These are phyloP conservation scores for Volvox reticuliferus DNA, from an alignment of 139 green algal genomes.

Conservation along the genomic window DNA sequence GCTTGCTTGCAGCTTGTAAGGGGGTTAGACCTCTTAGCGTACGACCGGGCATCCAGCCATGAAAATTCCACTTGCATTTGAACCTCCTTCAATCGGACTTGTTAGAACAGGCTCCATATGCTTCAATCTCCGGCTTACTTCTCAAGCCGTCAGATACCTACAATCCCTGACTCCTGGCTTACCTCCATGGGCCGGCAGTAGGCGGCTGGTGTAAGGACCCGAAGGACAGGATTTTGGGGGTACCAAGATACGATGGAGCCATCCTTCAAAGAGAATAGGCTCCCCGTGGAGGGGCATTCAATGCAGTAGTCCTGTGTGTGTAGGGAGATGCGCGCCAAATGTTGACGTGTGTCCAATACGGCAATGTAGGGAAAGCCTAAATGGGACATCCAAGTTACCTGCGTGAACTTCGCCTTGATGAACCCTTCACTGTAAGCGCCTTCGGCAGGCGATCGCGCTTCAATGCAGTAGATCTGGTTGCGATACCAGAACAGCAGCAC, in stretches of 20 bases:
- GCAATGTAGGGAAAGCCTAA: background rate
- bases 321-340: background rate
- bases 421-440: conserved; percentile 98
- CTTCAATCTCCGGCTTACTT: too few species aligned
- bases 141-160: too few species aligned
- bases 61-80: too few species aligned
- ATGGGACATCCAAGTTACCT: conserved; percentile 61
- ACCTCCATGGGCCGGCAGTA: conserved; percentile 70
- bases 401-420: conserved; percentile 94
- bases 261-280: conserved; percentile 92
- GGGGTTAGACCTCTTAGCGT: too few species aligned
- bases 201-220: conserved; percentile 84
- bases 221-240: conserved; percentile 92
- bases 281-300: conserved; percentile 91
- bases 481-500: conserved; percentile 99
- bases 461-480: conserved; percentile 94
- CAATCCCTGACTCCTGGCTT: background rate
- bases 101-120: too few species aligned
- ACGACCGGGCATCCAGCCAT: too few species aligned
- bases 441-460: conserved; percentile 94
- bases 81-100: too few species aligned
- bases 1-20: too few species aligned
- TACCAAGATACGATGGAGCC: conserved; percentile 95
- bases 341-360: too few species aligned
- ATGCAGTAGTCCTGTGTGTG: conserved; percentile 86